Percentiles rank a stretch among this genome's conserved stretches.
phyloP scores from a whole-genome alignment of 805 yeast genomes.

The Candida bentonensis region DNA sequence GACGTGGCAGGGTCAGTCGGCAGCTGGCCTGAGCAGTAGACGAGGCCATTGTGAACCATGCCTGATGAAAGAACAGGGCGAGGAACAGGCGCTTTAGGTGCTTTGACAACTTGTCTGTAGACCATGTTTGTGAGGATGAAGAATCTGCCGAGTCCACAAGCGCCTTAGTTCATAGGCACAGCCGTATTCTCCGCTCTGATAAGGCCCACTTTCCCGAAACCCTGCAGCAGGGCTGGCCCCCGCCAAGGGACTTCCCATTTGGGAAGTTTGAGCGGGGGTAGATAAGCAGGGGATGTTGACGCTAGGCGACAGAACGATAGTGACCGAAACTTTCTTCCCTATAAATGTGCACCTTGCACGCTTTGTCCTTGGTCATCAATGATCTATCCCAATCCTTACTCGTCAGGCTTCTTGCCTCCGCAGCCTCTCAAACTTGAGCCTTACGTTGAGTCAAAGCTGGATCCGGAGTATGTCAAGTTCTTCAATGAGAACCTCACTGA shows the following conservation, averaged over 20 bases:
- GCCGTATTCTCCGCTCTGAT: no score
- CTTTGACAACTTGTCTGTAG: background rate
- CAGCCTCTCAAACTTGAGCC: slow-evolving; percentile 23
- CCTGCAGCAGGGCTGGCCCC: no score
- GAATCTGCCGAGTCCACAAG: no score
- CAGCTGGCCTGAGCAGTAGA: background rate
- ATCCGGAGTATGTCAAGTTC: slow-evolving; percentile 27
- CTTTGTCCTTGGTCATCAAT: no score
- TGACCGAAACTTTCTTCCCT: no score
- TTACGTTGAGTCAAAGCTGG: slow-evolving; percentile 19
- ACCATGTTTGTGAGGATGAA: background rate
- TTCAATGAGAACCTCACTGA: slow-evolving; percentile 20
- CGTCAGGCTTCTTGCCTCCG: slow-evolving; percentile 4
- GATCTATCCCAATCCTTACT: background rate
- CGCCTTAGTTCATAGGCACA: no score
- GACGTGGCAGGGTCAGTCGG: slow-evolving; percentile 1
- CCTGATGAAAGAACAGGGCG: background rate
- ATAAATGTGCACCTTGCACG: no score
- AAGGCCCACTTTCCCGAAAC: no score
- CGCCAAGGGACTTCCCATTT: no score
- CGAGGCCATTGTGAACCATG: background rate
- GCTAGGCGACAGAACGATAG: no score
- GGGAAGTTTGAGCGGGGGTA: no score
- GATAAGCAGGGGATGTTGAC: no score
- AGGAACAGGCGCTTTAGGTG: slow-evolving; percentile 5